Conservation (phyloP, 495 filamentous ascomycete genomes). For the Acidomyces sp. region DNA sequence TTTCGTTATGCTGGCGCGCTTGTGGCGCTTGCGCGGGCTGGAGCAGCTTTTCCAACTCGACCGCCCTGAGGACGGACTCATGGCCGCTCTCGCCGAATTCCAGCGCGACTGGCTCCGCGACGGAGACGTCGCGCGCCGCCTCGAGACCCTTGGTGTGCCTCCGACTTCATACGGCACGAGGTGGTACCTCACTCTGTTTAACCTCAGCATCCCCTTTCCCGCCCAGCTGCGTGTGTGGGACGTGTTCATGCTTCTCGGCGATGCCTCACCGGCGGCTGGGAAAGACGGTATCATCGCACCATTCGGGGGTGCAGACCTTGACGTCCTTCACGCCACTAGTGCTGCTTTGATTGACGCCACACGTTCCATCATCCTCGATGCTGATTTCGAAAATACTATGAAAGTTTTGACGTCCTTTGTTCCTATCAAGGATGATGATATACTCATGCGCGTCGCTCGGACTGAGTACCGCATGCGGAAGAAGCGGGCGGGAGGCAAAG, state of each 20-base stretch:
- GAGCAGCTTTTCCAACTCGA: constrained; percentile 72
- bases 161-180: constrained; percentile 87
- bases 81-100: constrained; percentile 79
- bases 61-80: constrained; percentile 76
- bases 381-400: constrained; percentile 96
- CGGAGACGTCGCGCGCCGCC: constrained; percentile 59
- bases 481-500: constrained; percentile 20
- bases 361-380: constrained; percentile 78
- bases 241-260: constrained; percentile 93
- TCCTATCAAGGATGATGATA: constrained; percentile 85
- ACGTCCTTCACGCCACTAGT: constrained; percentile 80
- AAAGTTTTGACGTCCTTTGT: constrained; percentile 94
- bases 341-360: constrained; percentile 88
- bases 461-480: constrained; percentile 73
- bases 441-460: constrained; percentile 87
- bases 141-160: constrained; percentile 66
- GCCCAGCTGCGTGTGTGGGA: constrained; percentile 99
- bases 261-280: constrained; percentile 24
- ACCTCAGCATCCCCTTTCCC: constrained; percentile 88
- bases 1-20: constrained; percentile 86
- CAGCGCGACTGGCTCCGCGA: constrained; percentile 70
- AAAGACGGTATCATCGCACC: not conserved
- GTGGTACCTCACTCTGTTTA: constrained; percentile 98
- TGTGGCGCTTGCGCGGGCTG: constrained; percentile 82
- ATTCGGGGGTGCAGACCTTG: constrained; percentile 54